A percentile compares a stretch with the other conserved stretches of the same genome.
Evolutionary conservation across 305 asterid genomes (phyloP).

Genomic region (Nicotiana rustica): DNA sequence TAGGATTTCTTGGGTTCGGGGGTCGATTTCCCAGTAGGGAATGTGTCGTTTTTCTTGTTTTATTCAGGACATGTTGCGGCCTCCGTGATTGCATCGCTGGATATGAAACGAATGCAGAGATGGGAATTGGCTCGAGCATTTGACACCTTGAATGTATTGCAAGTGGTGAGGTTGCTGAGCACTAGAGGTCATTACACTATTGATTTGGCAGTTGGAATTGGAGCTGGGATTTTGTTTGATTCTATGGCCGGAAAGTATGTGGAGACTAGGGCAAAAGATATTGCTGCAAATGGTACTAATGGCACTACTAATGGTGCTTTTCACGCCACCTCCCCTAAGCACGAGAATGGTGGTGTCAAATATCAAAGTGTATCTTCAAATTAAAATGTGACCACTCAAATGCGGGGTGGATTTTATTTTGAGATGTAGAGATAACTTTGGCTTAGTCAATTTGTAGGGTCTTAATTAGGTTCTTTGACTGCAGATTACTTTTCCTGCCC

Average conservation of each 20-base stretch:
- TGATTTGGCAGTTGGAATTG: slow-evolving; percentile 82
- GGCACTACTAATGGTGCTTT: slow-evolving; percentile 35
- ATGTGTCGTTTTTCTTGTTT: slow-evolving; percentile 86
- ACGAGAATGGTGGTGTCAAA: slow-evolving; percentile 23
- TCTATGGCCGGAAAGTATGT: slow-evolving; percentile 73
- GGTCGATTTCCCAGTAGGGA: slow-evolving; percentile 91
- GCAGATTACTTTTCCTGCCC: background rate
- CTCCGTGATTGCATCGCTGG: slow-evolving; percentile 83
- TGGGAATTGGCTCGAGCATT: slow-evolving; percentile 70
- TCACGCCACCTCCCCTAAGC: background rate
- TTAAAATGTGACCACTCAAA: background rate
- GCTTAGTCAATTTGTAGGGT: background rate
- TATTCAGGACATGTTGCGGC: slow-evolving; percentile 95
- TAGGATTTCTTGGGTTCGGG: slow-evolving; percentile 95
- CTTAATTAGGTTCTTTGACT: background rate
- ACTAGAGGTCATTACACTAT: slow-evolving; percentile 96
- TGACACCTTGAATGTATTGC: slow-evolving; percentile 73
- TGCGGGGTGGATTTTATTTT: background rate
- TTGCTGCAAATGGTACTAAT: slow-evolving; percentile 28
- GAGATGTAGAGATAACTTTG: slow-evolving; percentile 9
- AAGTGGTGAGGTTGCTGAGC: slow-evolving; percentile 71
- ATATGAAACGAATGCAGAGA: slow-evolving; percentile 84
- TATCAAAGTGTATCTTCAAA: slow-evolving; percentile 15
- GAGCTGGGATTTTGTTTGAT: slow-evolving; percentile 86
- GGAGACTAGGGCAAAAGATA: slow-evolving; percentile 51